These are phyloP conservation scores for Lizonia empirigonia DNA, from an alignment of 2,329 filamentous ascomycete genomes.

Conservation along the genomic window DNA sequence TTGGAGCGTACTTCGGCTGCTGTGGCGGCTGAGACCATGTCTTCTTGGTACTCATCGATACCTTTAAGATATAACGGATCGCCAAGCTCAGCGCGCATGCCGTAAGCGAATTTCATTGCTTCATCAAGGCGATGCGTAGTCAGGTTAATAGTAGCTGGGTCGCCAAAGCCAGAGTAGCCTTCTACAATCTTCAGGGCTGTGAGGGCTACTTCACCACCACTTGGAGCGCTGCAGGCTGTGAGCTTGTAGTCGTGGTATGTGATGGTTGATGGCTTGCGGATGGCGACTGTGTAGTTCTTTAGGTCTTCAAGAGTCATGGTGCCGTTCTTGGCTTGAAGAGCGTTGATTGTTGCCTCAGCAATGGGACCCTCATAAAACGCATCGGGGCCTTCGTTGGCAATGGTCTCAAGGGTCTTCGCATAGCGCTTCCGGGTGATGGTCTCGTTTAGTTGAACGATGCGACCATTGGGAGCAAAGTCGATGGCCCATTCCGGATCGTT, in stretches of 20 bases:
- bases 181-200: constrained; percentile 82
- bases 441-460: constrained; percentile 72
- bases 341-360: constrained; percentile 73
- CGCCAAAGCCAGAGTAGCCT: constrained; percentile 70
- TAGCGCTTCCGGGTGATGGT: constrained; percentile 81
- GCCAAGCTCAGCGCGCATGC: constrained; percentile 73
- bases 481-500: constrained; percentile 79
- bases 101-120: constrained; percentile 89
- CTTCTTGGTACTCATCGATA: constrained; percentile 66
- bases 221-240: constrained; percentile 72
- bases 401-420: constrained; percentile 76
- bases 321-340: constrained; percentile 73
- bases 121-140: constrained; percentile 85
- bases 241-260: constrained; percentile 70
- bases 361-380: constrained; percentile 76
- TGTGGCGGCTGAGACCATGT: constrained; percentile 67
- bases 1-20: constrained; percentile 65
- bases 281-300: constrained; percentile 70
- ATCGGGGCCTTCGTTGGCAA: constrained; percentile 74
- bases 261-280: constrained; percentile 64
- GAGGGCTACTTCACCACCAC: constrained; percentile 76
- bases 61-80: constrained; percentile 77
- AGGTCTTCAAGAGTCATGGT: constrained; percentile 85
- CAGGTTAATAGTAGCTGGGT: constrained; percentile 63
- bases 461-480: constrained; percentile 87